phyloP scores from a whole-genome alignment of 768 basidiomycete genomes.

The Pisolithus marmoratus region DNA sequence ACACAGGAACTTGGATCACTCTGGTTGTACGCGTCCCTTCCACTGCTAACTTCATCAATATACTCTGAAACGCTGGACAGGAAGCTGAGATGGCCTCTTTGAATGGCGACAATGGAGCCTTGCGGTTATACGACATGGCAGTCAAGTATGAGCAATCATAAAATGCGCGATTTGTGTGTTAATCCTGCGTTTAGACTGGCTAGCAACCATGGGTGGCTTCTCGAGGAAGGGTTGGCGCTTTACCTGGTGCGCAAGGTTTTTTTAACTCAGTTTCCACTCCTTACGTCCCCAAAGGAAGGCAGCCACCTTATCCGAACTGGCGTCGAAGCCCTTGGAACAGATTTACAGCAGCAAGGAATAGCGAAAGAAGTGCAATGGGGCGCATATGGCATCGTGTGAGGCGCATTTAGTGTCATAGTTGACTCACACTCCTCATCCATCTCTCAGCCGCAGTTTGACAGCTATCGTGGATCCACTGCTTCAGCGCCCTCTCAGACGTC shows the following conservation, averaged over 20 bases:
- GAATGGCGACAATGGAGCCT: conserved; percentile 48
- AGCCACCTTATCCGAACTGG: conserved; percentile 61
- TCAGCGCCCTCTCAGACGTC: conserved; percentile 45
- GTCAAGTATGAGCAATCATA: conserved; percentile 41
- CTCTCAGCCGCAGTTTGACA: conserved; percentile 44
- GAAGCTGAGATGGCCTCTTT: conserved; percentile 69
- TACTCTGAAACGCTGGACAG: conserved; percentile 26
- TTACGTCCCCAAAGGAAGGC: conserved; percentile 46
- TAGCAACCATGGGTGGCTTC: conserved; percentile 61
- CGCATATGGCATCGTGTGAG: conserved; percentile 66
- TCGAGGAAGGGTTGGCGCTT: conserved; percentile 68
- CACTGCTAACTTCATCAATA: not conserved
- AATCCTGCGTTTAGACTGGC: conserved; percentile 40
- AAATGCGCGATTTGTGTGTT: not conserved
- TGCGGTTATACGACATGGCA: conserved; percentile 64
- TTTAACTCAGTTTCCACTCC: not conserved
- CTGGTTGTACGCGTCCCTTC: conserved; percentile 45
- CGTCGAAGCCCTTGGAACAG: conserved; percentile 60
- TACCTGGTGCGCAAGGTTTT: conserved; percentile 41
- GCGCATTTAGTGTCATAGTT: conserved; percentile 1
- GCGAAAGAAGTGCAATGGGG: conserved; percentile 67
- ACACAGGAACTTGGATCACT: conserved; percentile 62
- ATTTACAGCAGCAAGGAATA: conserved; percentile 63
- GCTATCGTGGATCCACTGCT: conserved; percentile 39
- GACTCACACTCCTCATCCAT: not conserved